Base-by-base conservation (phyloP, 129 eudicot genomes). In the Flaveria linearis region DNA sequence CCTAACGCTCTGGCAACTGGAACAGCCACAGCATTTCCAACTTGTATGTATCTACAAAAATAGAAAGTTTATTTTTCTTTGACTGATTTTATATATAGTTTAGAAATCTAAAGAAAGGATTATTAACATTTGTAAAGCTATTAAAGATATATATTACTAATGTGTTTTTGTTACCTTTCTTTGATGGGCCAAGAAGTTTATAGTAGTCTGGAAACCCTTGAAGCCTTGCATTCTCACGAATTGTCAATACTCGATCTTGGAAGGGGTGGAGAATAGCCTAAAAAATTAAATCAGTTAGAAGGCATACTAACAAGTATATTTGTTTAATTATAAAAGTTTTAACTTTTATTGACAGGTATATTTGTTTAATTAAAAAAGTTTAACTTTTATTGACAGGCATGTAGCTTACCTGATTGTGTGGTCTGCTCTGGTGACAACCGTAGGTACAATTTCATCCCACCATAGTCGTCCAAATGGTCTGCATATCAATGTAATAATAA, bases 361-460 rank as follows among this genome's bases (percentile, higher is more conserved):
- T 92, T 83, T 76, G 3, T 4, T 28, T 28, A 28, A 28, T 4
- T 4, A 28, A 20, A 20, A 20, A 20, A 20, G 22, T 28, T 28
- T 28, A 4, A 28, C 3, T 28, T 2, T 88, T 87, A 9, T 87
- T 45, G 2, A 62, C 7, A 60, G 9, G 41, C n/a, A 16, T 62
- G 17, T 26, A 4, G 43, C 7, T 68, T 81, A 88, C 92, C 82
- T 91, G 98, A 12, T 94, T 94, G 69, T 94, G 98, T 3, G 98
- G 97, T 42, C 93, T 0, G 97, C 91, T 12, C 97, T 81, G 1
- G 96, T 89, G 63, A 90, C 96, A 8, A 94, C 98, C 0, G 93
- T 94, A 7, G 97, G 93, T 15, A 94, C 96, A 5, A 89, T 94
- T 53, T 87, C 90, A 81, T 94, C 98, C 93, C 91, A 91, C 97